Conservation (phyloP, 2,329 filamentous ascomycete genomes). For the Ceratocystis albifundus region DNA sequence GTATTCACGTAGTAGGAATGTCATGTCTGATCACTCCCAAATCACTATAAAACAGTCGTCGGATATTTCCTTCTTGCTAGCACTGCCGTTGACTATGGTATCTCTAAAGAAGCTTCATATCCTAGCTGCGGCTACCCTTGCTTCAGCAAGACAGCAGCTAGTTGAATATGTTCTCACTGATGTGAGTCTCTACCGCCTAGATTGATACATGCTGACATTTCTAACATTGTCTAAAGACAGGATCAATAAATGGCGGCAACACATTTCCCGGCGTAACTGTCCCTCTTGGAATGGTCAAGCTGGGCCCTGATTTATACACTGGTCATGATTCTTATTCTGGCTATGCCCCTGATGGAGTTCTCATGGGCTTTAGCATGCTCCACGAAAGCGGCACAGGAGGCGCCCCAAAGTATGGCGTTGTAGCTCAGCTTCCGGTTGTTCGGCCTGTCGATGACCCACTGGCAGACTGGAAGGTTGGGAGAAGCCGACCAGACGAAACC, state of each 20-base stretch:
- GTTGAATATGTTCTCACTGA: slow-evolving; percentile 31
- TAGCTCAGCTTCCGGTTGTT: slow-evolving; percentile 46
- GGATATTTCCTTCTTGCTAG: not conserved
- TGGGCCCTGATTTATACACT: slow-evolving; percentile 40
- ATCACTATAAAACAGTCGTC: too few relatives aligned
- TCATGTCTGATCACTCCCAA: too few relatives aligned
- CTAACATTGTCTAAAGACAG: slow-evolving; percentile 32
- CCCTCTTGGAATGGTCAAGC: slow-evolving; percentile 40
- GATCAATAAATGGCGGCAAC: slow-evolving; percentile 37
- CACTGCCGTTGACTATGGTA: not conserved
- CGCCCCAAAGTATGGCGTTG: slow-evolving; percentile 57
- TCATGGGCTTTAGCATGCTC: slow-evolving; percentile 52
- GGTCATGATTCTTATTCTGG: slow-evolving; percentile 44
- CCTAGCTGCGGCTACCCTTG: not conserved
- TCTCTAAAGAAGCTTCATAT: not conserved
- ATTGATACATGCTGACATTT: not conserved
- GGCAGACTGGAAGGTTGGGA: slow-evolving; percentile 42
- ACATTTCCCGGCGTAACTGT: slow-evolving; percentile 41
- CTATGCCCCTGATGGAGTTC: slow-evolving; percentile 40
- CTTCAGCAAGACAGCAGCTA: slow-evolving; percentile 25
- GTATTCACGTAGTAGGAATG: too few relatives aligned
- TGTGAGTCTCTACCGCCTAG: slow-evolving; percentile 26
- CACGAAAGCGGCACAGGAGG: slow-evolving; percentile 58
- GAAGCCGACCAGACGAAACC: slow-evolving; percentile 40
- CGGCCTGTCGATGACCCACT: slow-evolving; percentile 44